These are phyloP conservation scores for Butyriboletus loyo DNA, from an alignment of 768 basidiomycete species.

Conservation along the genomic window DNA sequence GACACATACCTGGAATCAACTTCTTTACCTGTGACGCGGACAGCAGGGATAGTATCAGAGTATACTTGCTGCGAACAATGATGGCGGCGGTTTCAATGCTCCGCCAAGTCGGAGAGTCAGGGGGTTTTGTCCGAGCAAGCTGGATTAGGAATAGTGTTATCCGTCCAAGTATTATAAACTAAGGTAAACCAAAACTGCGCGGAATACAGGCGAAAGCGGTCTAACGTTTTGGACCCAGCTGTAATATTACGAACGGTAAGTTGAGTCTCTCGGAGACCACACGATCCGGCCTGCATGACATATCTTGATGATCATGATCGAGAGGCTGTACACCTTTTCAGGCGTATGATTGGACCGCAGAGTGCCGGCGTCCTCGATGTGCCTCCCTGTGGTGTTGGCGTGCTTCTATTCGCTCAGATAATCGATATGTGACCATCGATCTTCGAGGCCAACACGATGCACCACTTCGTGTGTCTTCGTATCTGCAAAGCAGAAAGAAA, in stretches of 20 bases:
- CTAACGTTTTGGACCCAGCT: too few species aligned
- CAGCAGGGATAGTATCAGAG: too few species aligned
- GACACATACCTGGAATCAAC: too few species aligned
- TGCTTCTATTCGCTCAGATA: slow-evolving; percentile 5
- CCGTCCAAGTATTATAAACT: too few species aligned
- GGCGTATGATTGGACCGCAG: slow-evolving; percentile 11
- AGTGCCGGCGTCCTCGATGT: slow-evolving; percentile 23
- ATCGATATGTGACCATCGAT: slow-evolving; percentile 14
- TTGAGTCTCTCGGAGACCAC: not conserved
- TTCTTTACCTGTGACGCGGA: too few species aligned
- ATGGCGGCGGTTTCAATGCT: too few species aligned
- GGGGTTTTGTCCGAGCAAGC: too few species aligned
- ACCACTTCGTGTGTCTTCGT: not conserved
- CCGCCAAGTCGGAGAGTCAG: too few species aligned
- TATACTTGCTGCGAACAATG: too few species aligned
- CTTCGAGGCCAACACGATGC: slow-evolving; percentile 14
- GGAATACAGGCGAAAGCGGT: too few species aligned
- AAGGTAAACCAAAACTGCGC: too few species aligned
- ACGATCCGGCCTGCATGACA: not conserved
- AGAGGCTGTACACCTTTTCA: not conserved
- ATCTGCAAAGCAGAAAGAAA: not conserved
- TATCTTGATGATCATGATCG: not conserved
- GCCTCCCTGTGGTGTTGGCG: slow-evolving; percentile 16
- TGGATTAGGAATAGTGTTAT: too few species aligned
- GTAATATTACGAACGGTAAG: not conserved